Conservation (phyloP, 768 basidiomycete species). For the Lentinula raphanica region DNA sequence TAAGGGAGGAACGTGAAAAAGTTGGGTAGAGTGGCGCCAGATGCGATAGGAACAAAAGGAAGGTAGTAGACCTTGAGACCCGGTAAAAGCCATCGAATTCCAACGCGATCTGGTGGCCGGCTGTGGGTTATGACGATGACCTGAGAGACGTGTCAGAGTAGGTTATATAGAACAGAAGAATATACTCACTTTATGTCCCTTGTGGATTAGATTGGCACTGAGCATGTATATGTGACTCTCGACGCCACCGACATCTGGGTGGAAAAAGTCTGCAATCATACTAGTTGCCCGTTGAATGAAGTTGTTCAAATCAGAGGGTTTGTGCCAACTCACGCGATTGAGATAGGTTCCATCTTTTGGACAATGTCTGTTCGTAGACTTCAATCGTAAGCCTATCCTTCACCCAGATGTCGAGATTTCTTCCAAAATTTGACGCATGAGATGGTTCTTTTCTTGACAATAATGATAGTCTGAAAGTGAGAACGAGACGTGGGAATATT, state of each 20-base stretch:
- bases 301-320: background rate
- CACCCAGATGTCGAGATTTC: too few relatives aligned
- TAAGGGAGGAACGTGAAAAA: constrained; percentile 92
- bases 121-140: constrained; percentile 95
- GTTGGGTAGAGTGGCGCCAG: constrained; percentile 90
- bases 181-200: constrained; percentile 73
- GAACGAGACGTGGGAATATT: too few relatives aligned
- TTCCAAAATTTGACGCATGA: background rate
- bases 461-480: too few relatives aligned
- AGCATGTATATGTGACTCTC: constrained; percentile 96
- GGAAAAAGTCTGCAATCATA: constrained; percentile 97
- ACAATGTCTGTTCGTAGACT: background rate
- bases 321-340: constrained; percentile 28
- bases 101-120: constrained; percentile 79
- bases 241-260: constrained; percentile 90
- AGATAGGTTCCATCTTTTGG: constrained; percentile 26
- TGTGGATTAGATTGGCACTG: constrained; percentile 70
- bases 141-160: constrained; percentile 29
- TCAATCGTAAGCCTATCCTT: background rate
- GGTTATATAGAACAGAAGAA: background rate
- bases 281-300: too few relatives aligned
- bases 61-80: constrained; percentile 92
- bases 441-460: too few relatives aligned
- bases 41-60: constrained; percentile 83
- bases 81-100: constrained; percentile 84